Evolutionary conservation across 129 eudicot genomes (phyloP).

Genomic region (Deinandra increscens): DNA sequence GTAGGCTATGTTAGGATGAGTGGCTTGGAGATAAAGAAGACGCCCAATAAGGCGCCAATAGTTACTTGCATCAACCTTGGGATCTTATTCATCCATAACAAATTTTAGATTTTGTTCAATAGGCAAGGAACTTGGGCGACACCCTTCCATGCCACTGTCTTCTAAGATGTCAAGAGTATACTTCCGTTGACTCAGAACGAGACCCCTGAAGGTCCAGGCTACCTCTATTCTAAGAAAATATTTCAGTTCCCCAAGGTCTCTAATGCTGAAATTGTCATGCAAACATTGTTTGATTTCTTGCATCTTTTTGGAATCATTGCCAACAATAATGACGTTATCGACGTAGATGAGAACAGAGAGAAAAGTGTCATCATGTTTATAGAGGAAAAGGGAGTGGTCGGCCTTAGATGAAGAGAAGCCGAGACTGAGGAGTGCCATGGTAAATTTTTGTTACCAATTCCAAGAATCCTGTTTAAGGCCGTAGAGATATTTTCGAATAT

Average conservation of each 20-base stretch:
- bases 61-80: neutral
- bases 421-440: neutral
- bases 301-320: neutral
- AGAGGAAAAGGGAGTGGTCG: neutral
- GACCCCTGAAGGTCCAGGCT: too few relatives aligned
- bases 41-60: neutral
- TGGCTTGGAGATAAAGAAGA: too few relatives aligned
- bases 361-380: neutral
- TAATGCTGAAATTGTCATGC: neutral
- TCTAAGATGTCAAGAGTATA: too few relatives aligned
- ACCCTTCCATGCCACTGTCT: neutral
- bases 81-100: neutral
- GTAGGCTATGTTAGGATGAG: too few relatives aligned
- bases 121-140: neutral
- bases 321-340: slow-evolving; percentile 7
- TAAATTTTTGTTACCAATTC: too few relatives aligned
- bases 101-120: slow-evolving; percentile 2
- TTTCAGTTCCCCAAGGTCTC: too few relatives aligned
- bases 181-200: too few relatives aligned
- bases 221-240: too few relatives aligned
- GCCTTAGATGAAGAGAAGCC: neutral
- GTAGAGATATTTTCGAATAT: too few relatives aligned
- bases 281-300: neutral
- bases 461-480: too few relatives aligned
- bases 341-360: neutral